Base-by-base conservation (phyloP, 2,329 filamentous ascomycete genomes). In the Triangularia verruculosa region DNA sequence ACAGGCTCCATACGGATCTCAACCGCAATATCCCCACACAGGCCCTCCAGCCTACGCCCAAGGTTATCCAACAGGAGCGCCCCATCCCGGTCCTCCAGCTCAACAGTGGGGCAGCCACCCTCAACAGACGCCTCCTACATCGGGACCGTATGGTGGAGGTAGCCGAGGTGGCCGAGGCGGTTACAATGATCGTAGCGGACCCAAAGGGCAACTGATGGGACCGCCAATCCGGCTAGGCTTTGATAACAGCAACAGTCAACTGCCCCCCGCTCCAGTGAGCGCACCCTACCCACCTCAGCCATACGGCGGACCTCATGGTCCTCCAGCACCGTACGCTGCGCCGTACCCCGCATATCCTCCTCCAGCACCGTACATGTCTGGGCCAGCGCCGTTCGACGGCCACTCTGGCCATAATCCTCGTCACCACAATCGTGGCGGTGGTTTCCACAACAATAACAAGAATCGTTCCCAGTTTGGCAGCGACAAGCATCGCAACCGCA, bases 221-320 rank as follows among this genome's bases (percentile, higher is more conserved):
- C 81, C 82, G 32, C 82, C 82, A 1, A 82, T 86, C 67, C 79
- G 79, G 61, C 83, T 84, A 77, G 82, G 82, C 3, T 83, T 83
- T 73, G 82, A 85, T 57, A 75, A 75, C 59, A 66, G 66, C 17
- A 70, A 69, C 30, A 64, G 68, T 54, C 72, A 71, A 59, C 78
- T 83, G 63, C 76, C 79, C 56, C 76, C 80, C 57, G 77, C 82
- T 70, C 79, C 79, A 74, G 77, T 78, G 74, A 79, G 79, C 74
- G 76, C 70, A 71, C 75, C 76, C 47, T 81, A 79, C 61, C 74
- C 75, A 55, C 73, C 72, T 20, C 76, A 75, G 52, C 65, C 72
- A 0, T 76, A 76, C 52, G 72, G 70, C 3, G 63, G 64, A 8
- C 71, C 73, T 34, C 73, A 75, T 51, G 68, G 67, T 28, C 70